Percentiles rank a stretch among this genome's conserved stretches.
Evolutionary conservation across 164 flowering plant species (phyloP).

Genomic region (Tinospora cordifolia): DNA sequence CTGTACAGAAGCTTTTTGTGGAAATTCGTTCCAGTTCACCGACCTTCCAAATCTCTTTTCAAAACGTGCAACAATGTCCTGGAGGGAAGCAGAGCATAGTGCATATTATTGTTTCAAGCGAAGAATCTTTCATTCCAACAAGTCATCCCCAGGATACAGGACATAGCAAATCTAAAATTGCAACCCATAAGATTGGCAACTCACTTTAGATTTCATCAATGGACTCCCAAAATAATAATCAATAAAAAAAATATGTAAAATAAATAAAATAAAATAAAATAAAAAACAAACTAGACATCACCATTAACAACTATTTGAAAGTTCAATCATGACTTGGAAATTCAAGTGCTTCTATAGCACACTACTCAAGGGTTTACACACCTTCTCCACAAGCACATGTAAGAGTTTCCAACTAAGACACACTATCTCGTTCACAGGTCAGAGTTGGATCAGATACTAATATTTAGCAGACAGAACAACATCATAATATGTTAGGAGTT

Average conservation of each 20-base stretch:
- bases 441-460: no score
- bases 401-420: no score
- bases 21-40: slow-evolving; percentile 78
- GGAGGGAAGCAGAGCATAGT: slow-evolving; percentile 91
- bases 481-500: no score
- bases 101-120: slow-evolving; percentile 93
- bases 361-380: no score
- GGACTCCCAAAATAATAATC: no score
- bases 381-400: no score
- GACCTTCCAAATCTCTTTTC: slow-evolving; percentile 68
- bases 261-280: no score
- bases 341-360: neutral
- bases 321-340: neutral
- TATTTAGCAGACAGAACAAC: no score
- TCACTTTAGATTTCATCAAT: no score
- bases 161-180: slow-evolving; percentile 70
- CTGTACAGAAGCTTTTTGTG: slow-evolving; percentile 90
- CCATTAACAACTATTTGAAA: neutral
- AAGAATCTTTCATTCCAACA: slow-evolving; percentile 73
- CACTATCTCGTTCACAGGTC: no score
- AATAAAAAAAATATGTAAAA: no score
- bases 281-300: neutral
- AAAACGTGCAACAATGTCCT: slow-evolving; percentile 79
- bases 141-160: slow-evolving; percentile 93
- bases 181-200: no score